phyloP scores from a whole-genome alignment of 2,329 filamentous ascomycete species.

The Colletotrichum australisinense region DNA sequence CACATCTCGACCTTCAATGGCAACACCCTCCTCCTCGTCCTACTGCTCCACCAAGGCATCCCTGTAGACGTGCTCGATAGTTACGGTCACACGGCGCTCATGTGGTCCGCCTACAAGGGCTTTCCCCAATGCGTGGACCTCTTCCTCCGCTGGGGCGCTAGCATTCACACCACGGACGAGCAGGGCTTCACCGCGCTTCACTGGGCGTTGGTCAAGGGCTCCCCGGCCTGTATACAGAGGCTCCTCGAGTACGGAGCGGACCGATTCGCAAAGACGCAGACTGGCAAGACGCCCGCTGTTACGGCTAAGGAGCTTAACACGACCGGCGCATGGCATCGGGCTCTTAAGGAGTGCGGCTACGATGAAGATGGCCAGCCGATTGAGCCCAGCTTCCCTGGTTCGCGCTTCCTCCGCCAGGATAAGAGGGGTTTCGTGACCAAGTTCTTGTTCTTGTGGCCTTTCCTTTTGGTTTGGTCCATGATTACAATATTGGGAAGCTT shows the following conservation, averaged over 20 bases:
- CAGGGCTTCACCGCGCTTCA: conserved; percentile 95
- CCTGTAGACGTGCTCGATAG: conserved; percentile 91
- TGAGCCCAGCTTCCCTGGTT: conserved; percentile 76
- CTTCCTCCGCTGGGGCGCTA: conserved; percentile 94
- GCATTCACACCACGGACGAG: conserved; percentile 90
- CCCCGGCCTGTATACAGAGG: conserved; percentile 89
- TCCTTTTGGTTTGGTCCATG: conserved; percentile 77
- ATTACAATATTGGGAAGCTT: conserved; percentile 79
- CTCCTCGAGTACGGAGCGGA: conserved; percentile 96
- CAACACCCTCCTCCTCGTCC: conserved; percentile 88
- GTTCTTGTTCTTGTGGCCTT: conserved; percentile 92
- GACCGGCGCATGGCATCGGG: conserved; percentile 81
- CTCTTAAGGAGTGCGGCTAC: conserved; percentile 86
- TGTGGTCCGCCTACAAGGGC: conserved; percentile 99
- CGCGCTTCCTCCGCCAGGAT: conserved; percentile 80
- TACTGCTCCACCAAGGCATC: conserved; percentile 94
- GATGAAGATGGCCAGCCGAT: conserved; percentile 80
- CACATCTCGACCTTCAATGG: conserved; percentile 98
- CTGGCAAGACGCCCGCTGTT: conserved; percentile 88
- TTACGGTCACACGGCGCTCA: conserved; percentile 92
- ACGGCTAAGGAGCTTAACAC: conserved; percentile 95
- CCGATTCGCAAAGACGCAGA: conserved; percentile 87
- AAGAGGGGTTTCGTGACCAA: conserved; percentile 81
- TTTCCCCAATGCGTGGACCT: conserved; percentile 92
- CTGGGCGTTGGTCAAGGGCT: conserved; percentile 96